Evolutionary conservation across 371 early-diverging fungal genomes (phyloP).

Genomic region (Entomophthora muscae): DNA sequence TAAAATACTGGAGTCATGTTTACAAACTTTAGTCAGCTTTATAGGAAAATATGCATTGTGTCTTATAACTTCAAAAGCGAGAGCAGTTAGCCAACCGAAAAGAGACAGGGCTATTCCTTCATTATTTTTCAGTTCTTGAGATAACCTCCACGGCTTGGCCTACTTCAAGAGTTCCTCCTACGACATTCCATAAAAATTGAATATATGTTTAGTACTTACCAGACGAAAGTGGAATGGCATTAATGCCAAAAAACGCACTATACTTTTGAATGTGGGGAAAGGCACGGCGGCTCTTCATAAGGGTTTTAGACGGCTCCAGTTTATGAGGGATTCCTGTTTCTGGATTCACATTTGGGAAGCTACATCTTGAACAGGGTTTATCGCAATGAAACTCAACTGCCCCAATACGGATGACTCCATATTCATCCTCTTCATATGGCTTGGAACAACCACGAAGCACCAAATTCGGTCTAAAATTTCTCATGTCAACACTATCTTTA

Average conservation of each 20-base stretch:
- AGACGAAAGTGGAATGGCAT: conserved; percentile 12
- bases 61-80: too few species aligned
- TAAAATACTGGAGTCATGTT: too few species aligned
- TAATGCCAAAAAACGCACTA: conserved; percentile 18
- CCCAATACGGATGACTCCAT: conserved; percentile 16
- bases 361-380: conserved; percentile 6
- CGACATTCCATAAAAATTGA: neutral
- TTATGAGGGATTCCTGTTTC: conserved; percentile 19
- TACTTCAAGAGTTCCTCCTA: neutral
- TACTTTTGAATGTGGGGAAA: conserved; percentile 13
- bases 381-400: conserved; percentile 1
- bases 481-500: conserved; percentile 12
- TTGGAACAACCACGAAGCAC: conserved; percentile 17
- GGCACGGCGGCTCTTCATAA: conserved; percentile 14
- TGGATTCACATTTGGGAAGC: conserved; percentile 20
- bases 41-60: too few species aligned
- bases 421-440: conserved; percentile 21
- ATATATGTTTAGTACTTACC: neutral
- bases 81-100: too few species aligned
- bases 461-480: conserved; percentile 23
- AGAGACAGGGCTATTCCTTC: too few species aligned
- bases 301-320: conserved; percentile 20
- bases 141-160: neutral
- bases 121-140: neutral
- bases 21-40: too few species aligned